phyloP scores from a whole-genome alignment of 2,329 filamentous ascomycete species.

The Diplocarpon mali region DNA sequence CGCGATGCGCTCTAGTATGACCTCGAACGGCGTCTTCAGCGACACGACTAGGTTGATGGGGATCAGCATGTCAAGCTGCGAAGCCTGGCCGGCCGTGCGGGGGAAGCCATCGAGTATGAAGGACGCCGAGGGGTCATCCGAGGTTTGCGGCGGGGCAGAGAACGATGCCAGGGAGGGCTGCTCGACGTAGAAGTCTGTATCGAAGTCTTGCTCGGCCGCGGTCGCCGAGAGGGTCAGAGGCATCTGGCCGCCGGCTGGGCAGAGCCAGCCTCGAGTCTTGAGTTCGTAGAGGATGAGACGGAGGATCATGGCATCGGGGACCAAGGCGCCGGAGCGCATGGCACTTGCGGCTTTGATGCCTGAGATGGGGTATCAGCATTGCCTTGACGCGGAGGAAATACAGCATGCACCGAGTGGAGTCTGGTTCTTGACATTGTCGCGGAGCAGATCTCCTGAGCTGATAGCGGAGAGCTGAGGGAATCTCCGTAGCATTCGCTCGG shows the following conservation, averaged over 20 bases:
- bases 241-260: conserved; percentile 33
- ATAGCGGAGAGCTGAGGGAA: conserved; percentile 87
- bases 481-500: conserved; percentile 71
- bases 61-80: conserved; percentile 65
- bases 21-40: conserved; percentile 71
- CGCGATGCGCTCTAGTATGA: conserved; percentile 81
- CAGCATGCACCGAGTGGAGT: conserved; percentile 64
- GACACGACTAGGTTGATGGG: conserved; percentile 94
- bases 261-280: conserved; percentile 73
- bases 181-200: conserved; percentile 23
- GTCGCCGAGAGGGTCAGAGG: conserved; percentile 16
- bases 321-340: conserved; percentile 82
- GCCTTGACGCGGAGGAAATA: not conserved
- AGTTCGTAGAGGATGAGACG: conserved; percentile 88
- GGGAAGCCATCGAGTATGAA: conserved; percentile 97
- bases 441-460: conserved; percentile 84
- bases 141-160: conserved; percentile 34
- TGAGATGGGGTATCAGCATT: conserved; percentile 29
- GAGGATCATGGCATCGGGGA: conserved; percentile 83
- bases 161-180: conserved; percentile 25
- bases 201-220: conserved; percentile 29
- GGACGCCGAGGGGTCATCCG: conserved; percentile 66
- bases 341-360: conserved; percentile 83
- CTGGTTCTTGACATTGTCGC: conserved; percentile 81
- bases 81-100: conserved; percentile 71